Conservation (phyloP, 108 stramenopile species). For the Conticribra guillardii region DNA sequence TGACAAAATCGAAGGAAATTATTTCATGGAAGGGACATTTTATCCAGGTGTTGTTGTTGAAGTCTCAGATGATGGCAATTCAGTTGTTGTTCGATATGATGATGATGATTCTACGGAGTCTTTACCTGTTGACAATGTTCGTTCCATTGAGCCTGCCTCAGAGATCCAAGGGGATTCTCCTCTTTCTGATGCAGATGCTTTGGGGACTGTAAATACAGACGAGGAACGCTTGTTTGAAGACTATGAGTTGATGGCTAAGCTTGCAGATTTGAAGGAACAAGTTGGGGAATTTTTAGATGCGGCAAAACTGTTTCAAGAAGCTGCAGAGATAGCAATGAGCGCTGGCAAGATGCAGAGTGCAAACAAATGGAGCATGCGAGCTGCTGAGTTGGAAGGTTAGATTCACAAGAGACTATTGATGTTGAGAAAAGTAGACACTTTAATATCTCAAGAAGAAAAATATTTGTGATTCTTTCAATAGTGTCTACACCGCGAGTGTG, state of each 20-base stretch:
- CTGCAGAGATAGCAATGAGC: constrained; percentile 64
- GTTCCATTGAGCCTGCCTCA: constrained; percentile 30
- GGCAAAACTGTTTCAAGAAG: constrained; percentile 55
- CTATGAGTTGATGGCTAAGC: constrained; percentile 70
- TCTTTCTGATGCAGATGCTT: constrained; percentile 73
- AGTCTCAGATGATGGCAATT: constrained; percentile 55
- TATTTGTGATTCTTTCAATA: no score
- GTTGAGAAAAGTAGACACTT: no score
- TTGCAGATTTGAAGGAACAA: constrained; percentile 61
- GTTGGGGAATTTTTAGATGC: constrained; percentile 49
- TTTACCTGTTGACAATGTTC: constrained; percentile 59
- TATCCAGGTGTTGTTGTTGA: constrained; percentile 63
- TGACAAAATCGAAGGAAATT: constrained; percentile 76
- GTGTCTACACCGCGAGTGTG: no score
- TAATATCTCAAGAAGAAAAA: no score
- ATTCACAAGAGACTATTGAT: neutral
- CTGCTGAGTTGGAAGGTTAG: constrained; percentile 52
- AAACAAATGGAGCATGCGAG: constrained; percentile 71
- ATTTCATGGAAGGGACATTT: constrained; percentile 70
- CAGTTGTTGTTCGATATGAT: constrained; percentile 61
- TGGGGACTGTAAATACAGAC: constrained; percentile 58
- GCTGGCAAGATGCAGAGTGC: constrained; percentile 76
- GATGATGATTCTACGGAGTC: constrained; percentile 76
- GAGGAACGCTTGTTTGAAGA: constrained; percentile 56
- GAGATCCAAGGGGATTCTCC: constrained; percentile 37